Base-by-base conservation (phyloP, 2,329 filamentous ascomycete species). In the Fusarium austroafricanum region DNA sequence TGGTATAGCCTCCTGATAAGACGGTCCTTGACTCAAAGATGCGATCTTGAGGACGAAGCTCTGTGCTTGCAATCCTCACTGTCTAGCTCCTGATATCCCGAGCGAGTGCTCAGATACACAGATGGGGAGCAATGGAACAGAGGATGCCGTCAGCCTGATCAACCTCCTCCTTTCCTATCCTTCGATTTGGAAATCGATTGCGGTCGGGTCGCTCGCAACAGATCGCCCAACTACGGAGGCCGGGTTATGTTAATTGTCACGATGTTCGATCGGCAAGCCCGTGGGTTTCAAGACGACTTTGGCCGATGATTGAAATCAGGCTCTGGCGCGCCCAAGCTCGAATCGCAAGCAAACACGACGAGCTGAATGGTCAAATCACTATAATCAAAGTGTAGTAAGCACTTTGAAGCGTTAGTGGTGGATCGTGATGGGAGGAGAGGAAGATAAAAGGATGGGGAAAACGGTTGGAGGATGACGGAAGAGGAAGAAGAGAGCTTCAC, bases 1-100 rank as follows among this genome's bases (percentile, higher is more conserved):
- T 58, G 61, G 61, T 50, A 66, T 54, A 52, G 21, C 69, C 64
- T 66, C 67, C 57, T 62, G 58, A 63, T 64, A 61, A 63, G 61
- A 70, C 49, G 65, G 69, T 56, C 51, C 62, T 63, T 67, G 63
- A 58, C 55, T 54, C 35, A 54, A 62, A 63, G 60, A 62, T 68
- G 67, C 72, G 81, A 80, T 79, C 75, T 52, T 78, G 79, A 84
- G 87, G 86, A 89, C 80, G 86, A 87, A 88, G 87, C 87, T 89
- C 86, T 88, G 80, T 89, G 84, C 87, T 87, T 84, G 72, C 77
- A 76, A 75, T 77, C 78, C 73, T 74, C 68, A 59, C 46, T 65
- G 49, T 57, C 56, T 58, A 70, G 56, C 65, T 61, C 54, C 61
- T 63, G 35, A 40, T 58, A 50, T 44, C 42, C 61, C 49, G 42